Conservation (phyloP, 257 asterid species). For the Petunia axillaris region DNA sequence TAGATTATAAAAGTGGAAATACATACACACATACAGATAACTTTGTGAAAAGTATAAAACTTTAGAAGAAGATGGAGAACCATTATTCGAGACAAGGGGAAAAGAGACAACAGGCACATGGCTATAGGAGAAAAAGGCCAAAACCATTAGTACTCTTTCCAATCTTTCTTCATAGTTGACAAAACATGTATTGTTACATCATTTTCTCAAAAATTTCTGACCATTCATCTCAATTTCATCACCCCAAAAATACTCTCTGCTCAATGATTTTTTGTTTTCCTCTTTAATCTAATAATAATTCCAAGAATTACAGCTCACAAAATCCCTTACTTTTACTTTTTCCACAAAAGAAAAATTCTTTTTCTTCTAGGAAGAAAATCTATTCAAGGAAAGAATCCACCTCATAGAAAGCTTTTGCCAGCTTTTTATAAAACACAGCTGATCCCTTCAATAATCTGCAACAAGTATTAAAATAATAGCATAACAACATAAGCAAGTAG, state of each 20-base stretch:
- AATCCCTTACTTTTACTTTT: slow-evolving; percentile 7
- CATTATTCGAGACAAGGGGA: slow-evolving; percentile 49
- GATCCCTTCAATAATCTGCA: slow-evolving; percentile 55
- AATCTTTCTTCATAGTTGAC: slow-evolving; percentile 43
- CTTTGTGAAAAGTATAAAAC: slow-evolving; percentile 46
- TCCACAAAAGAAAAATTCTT: not conserved
- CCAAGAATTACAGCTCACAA: slow-evolving; percentile 28
- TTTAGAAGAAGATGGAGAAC: slow-evolving; percentile 38
- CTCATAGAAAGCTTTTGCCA: slow-evolving; percentile 32
- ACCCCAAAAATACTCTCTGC: slow-evolving; percentile 43
- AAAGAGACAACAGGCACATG: slow-evolving; percentile 68
- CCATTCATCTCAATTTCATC: slow-evolving; percentile 34
- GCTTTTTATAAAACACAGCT: slow-evolving; percentile 29
- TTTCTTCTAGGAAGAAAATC: slow-evolving; percentile 20
- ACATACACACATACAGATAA: slow-evolving; percentile 10
- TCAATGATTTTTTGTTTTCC: slow-evolving; percentile 26
- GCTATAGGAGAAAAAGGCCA: slow-evolving; percentile 55
- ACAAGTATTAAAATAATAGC: not conserved
- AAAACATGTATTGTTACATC: slow-evolving; percentile 34
- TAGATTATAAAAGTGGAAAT: not conserved
- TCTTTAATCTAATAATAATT: slow-evolving; percentile 23
- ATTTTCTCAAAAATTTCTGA: slow-evolving; percentile 26
- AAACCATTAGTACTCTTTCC: slow-evolving; percentile 41
- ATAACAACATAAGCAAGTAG: slow-evolving; percentile 27
- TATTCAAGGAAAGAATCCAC: slow-evolving; percentile 26